These are phyloP conservation scores for Scleromitrula shiraiana DNA, from an alignment of 2,329 filamentous ascomycete genomes.

Conservation along the genomic window DNA sequence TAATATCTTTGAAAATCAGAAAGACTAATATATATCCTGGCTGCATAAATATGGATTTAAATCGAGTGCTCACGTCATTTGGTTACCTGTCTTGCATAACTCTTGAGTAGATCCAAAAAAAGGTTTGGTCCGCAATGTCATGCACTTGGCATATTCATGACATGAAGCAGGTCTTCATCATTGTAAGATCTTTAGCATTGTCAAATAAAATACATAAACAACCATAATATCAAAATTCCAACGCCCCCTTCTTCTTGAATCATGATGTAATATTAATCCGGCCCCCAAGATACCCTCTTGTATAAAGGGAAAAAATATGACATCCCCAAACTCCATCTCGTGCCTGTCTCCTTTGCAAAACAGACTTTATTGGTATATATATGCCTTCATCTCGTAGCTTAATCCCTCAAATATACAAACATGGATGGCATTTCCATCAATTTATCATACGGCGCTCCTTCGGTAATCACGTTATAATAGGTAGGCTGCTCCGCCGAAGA, in stretches of 20 bases:
- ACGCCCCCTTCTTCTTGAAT: constrained; percentile 6
- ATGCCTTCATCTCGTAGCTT: constrained; percentile 10
- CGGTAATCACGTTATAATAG: too few relatives aligned
- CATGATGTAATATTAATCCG: not conserved
- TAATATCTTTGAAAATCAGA: too few relatives aligned
- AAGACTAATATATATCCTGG: too few relatives aligned
- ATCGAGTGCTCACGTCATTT: too few relatives aligned
- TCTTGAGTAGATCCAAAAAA: too few relatives aligned
- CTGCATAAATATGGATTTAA: too few relatives aligned
- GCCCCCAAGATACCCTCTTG: not conserved
- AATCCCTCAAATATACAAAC: constrained; percentile 16
- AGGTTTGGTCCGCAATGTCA: not conserved
- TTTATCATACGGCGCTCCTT: too few relatives aligned
- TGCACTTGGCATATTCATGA: too few relatives aligned
- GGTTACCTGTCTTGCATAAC: too few relatives aligned
- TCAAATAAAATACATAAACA: not conserved
- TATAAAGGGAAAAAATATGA: constrained; percentile 13
- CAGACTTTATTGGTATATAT: constrained; percentile 15
- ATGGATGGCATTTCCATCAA: constrained; percentile 1
- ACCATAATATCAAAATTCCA: not conserved
- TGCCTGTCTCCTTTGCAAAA: not conserved
- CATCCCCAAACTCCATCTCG: constrained; percentile 1
- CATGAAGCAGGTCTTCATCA: too few relatives aligned
- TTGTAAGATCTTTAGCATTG: constrained; percentile 1
- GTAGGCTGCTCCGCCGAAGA: constrained; percentile 30